Conservation (phyloP, 78 protist genomes). For the Polysphondylium violaceum region DNA sequence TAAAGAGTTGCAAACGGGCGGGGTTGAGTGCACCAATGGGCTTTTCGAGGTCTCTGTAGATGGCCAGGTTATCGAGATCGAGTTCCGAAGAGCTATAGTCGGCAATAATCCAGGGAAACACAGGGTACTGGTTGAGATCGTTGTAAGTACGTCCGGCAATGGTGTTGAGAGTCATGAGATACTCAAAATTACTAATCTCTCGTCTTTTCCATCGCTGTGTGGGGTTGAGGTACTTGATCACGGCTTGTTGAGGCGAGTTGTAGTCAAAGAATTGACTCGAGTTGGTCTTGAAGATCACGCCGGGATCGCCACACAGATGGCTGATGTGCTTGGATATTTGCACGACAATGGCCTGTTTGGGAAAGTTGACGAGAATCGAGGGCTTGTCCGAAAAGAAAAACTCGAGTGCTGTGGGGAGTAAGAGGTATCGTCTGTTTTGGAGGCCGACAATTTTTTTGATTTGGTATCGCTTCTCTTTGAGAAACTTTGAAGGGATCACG, state of each 20-base stretch:
- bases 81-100: slow-evolving; percentile 83
- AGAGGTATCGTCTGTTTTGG: slow-evolving; percentile 79
- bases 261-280: slow-evolving; percentile 14
- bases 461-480: slow-evolving; percentile 29
- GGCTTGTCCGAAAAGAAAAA: slow-evolving; percentile 72
- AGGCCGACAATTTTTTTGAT: slow-evolving; percentile 50
- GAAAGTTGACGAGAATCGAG: slow-evolving; percentile 57
- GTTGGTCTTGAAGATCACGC: slow-evolving; percentile 20
- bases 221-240: slow-evolving; percentile 45
- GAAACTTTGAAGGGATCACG: neutral
- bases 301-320: neutral
- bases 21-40: slow-evolving; percentile 91
- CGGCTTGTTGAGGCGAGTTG: slow-evolving; percentile 39
- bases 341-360: slow-evolving; percentile 5
- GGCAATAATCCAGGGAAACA: slow-evolving; percentile 95
- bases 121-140: slow-evolving; percentile 80
- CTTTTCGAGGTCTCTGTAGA: slow-evolving; percentile 92
- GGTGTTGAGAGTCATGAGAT: slow-evolving; percentile 94
- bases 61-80: slow-evolving; percentile 63
- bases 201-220: slow-evolving; percentile 82
- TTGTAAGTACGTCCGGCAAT: slow-evolving; percentile 88
- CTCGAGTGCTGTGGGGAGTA: slow-evolving; percentile 83
- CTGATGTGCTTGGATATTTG: slow-evolving; percentile 16
- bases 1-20: slow-evolving; percentile 67
- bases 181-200: slow-evolving; percentile 89